These are phyloP conservation scores for Xenoacremonium recifei DNA, from an alignment of 2,329 filamentous ascomycete genomes.

Conservation along the genomic window DNA sequence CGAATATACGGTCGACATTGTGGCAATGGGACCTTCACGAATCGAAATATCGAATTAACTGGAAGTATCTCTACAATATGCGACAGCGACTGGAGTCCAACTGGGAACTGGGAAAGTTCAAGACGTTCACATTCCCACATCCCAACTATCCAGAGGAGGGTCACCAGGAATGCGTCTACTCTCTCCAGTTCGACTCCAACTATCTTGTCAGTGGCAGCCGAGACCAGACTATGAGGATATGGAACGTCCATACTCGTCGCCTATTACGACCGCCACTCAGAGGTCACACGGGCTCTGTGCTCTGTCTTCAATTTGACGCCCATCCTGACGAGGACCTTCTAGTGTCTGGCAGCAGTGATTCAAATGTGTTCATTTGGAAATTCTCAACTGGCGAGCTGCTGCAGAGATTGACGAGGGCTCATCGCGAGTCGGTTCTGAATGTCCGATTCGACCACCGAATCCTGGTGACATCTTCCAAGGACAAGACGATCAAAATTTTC, in stretches of 20 bases:
- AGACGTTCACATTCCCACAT: conserved; percentile 88
- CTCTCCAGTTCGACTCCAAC: conserved; percentile 81
- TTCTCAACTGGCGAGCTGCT: conserved; percentile 88
- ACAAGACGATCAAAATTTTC: conserved; percentile 96
- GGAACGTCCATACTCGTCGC: conserved; percentile 81
- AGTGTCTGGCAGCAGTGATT: conserved; percentile 94
- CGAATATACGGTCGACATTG: conserved; percentile 43
- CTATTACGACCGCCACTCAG: conserved; percentile 70
- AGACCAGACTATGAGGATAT: conserved; percentile 83
- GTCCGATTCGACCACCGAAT: conserved; percentile 89
- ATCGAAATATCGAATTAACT: conserved; percentile 70
- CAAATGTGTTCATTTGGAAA: conserved; percentile 84
- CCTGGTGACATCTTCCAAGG: conserved; percentile 94
- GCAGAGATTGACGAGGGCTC: conserved; percentile 72
- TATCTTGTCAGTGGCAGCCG: conserved; percentile 92
- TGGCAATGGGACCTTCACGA: conserved; percentile 50
- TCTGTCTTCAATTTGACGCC: conserved; percentile 94
- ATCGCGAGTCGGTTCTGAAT: conserved; percentile 89
- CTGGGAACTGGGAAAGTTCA: conserved; percentile 80
- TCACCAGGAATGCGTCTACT: conserved; percentile 92
- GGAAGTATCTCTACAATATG: conserved; percentile 91
- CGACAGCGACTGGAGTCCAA: conserved; percentile 83
- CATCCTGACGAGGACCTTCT: conserved; percentile 84
- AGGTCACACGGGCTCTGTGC: conserved; percentile 81
- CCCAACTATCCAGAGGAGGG: conserved; percentile 77